phyloP scores from a whole-genome alignment of 1,139 yeast species.

The Yamadazyma sp. region DNA sequence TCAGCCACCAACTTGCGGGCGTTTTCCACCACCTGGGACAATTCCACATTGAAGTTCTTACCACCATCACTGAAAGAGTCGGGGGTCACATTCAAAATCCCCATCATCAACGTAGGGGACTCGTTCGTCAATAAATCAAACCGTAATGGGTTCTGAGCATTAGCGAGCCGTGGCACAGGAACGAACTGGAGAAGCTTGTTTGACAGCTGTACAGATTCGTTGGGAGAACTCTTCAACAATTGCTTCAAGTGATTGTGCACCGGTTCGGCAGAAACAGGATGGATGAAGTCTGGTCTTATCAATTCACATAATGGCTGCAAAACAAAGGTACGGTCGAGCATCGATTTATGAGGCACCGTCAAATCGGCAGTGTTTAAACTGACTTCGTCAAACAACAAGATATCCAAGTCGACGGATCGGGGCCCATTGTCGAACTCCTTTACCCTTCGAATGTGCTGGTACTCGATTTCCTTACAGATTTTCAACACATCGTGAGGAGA shows the following conservation, averaged over 20 bases:
- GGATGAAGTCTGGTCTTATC: constrained; percentile 59
- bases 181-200: constrained; percentile 42
- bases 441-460: constrained; percentile 64
- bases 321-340: constrained; percentile 90
- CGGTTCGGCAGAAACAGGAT: constrained; percentile 86
- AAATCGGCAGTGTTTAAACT: constrained; percentile 57
- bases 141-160: constrained; percentile 25
- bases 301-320: constrained; percentile 85
- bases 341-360: constrained; percentile 79
- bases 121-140: constrained; percentile 39
- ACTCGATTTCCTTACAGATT: constrained; percentile 74
- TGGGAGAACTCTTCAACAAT: constrained; percentile 39
- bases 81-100: constrained; percentile 84
- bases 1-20: constrained; percentile 48
- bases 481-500: constrained; percentile 64
- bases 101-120: constrained; percentile 66
- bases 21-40: constrained; percentile 31
- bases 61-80: constrained; percentile 97
- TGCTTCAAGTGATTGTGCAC: constrained; percentile 66
- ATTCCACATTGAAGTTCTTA: constrained; percentile 22
- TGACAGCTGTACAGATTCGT: constrained; percentile 45
- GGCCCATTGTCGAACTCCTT: constrained; percentile 90
- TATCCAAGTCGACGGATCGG: constrained; percentile 84
- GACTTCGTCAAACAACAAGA: constrained; percentile 65
- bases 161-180: constrained; percentile 37